phyloP scores from a whole-genome alignment of 148 eudicot species.

The Camellia sinensis region DNA sequence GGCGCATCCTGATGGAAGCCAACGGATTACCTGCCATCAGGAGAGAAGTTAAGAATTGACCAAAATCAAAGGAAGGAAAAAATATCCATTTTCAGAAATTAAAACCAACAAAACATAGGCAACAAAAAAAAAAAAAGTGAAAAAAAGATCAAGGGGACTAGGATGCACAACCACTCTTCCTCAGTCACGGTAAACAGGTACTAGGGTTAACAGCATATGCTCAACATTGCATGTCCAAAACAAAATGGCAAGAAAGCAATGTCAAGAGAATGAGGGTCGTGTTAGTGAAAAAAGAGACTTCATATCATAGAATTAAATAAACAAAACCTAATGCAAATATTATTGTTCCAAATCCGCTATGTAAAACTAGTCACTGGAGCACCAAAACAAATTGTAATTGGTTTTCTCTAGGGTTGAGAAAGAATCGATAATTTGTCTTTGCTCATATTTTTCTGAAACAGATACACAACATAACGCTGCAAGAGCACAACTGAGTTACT shows the following conservation, averaged over 20 bases:
- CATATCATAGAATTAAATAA: neutral
- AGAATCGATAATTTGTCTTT: neutral
- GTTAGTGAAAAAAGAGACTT: neutral
- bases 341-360: neutral
- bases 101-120: neutral
- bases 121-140: neutral
- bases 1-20: conserved; percentile 32
- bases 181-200: neutral
- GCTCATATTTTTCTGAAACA: conserved; percentile 1
- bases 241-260: neutral
- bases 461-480: neutral
- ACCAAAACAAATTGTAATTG: neutral
- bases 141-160: neutral
- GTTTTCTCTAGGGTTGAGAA: neutral
- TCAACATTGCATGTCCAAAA: neutral
- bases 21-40: conserved; percentile 31
- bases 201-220: neutral
- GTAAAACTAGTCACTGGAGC: neutral
- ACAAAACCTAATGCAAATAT: neutral
- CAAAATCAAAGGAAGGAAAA: neutral
- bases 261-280: neutral
- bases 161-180: neutral
- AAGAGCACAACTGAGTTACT: neutral
- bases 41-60: conserved; percentile 8
- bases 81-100: too few species aligned